phyloP scores from a whole-genome alignment of 805 yeast genomes.

The Sugiyamaella smithiae region DNA sequence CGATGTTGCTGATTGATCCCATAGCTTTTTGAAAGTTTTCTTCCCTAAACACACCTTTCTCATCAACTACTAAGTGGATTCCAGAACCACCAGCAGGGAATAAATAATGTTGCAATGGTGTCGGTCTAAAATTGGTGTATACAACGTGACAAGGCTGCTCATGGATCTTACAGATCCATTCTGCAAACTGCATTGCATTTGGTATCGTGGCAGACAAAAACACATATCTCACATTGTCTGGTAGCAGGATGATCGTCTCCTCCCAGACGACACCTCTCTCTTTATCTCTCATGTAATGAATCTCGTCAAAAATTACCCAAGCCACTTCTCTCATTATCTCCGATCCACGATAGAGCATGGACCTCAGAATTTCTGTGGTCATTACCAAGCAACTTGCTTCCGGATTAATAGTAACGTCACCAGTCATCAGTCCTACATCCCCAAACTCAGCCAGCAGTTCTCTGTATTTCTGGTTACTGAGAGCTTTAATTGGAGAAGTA shows the following conservation, averaged over 20 bases:
- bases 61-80: conserved; percentile 95
- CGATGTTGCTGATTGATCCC: conserved; percentile 81
- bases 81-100: conserved; percentile 99
- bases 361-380: conserved; percentile 97
- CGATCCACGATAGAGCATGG: conserved; percentile 96
- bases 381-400: conserved; percentile 97
- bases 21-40: conserved; percentile 98
- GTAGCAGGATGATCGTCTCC: conserved; percentile 91
- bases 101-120: conserved; percentile 94
- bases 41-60: conserved; percentile 91
- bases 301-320: conserved; percentile 98
- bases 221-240: conserved; percentile 93
- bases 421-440: conserved; percentile 98
- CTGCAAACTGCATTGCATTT: conserved; percentile 97
- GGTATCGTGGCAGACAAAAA: conserved; percentile 96
- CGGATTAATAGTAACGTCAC: conserved; percentile 97
- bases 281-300: conserved; percentile 96
- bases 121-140: conserved; percentile 97
- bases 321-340: conserved; percentile 99
- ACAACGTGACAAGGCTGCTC: conserved; percentile 98
- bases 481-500: conserved; percentile 92
- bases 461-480: conserved; percentile 91
- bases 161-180: conserved; percentile 96
- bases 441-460: conserved; percentile 90
- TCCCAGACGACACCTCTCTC: conserved; percentile 99